A percentile compares a stretch with the other conserved stretches of the same genome.
Conservation (phyloP, 2,329 filamentous ascomycete genomes). For the Xylariaceae sp. region DNA sequence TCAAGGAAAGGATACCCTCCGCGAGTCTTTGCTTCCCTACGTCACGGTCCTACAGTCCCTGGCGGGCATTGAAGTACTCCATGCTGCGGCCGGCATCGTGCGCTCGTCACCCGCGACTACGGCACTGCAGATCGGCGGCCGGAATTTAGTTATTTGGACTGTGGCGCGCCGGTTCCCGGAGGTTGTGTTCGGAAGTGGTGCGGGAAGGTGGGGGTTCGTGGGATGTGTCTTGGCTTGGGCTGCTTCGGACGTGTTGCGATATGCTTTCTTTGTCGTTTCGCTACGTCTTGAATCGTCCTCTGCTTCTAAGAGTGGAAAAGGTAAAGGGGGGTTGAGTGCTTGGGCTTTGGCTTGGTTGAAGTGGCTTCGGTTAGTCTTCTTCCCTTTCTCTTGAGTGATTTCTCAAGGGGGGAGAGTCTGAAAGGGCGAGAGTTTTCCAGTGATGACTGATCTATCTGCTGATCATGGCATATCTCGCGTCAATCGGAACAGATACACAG, state of each 20-base stretch:
- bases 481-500: conserved; percentile 49
- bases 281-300: conserved; percentile 44
- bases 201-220: conserved; percentile 40
- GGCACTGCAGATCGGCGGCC: conserved; percentile 61
- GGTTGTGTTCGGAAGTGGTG: conserved; percentile 24
- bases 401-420: too few species aligned
- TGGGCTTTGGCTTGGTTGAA: conserved; percentile 49
- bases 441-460: too few species aligned
- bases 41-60: conserved; percentile 42
- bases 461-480: too few species aligned
- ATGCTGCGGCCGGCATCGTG: conserved; percentile 58
- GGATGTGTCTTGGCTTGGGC: conserved; percentile 62
- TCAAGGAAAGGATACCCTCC: too few species aligned
- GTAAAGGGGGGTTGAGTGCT: too few species aligned
- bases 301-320: too few species aligned
- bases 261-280: conserved; percentile 62
- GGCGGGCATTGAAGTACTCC: conserved; percentile 58
- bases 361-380: conserved; percentile 46
- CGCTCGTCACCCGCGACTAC: conserved; percentile 62
- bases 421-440: too few species aligned
- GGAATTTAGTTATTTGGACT: conserved; percentile 63
- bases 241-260: conserved; percentile 64
- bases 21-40: conserved; percentile 2
- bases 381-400: neutral
- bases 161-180: conserved; percentile 50